phyloP scores from a whole-genome alignment of 495 filamentous ascomycete species.

The Platismatia glauca region DNA sequence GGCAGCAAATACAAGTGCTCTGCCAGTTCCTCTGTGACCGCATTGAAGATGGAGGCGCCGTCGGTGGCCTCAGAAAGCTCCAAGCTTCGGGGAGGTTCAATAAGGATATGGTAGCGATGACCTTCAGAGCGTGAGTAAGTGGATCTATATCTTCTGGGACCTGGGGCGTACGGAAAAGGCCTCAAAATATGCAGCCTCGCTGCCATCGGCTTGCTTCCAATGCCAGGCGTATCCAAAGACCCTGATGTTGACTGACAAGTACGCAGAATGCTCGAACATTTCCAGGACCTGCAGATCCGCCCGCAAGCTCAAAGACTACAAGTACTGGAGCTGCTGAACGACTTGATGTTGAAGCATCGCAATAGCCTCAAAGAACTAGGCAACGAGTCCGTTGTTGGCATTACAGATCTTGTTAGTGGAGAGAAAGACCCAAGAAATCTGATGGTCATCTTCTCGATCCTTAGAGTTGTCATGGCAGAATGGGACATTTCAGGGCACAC shows the following conservation, averaged over 20 bases:
- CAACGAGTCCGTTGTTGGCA: slow-evolving; percentile 50
- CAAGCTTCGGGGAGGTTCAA: slow-evolving; percentile 42
- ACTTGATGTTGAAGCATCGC: slow-evolving; percentile 56
- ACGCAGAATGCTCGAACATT: slow-evolving; percentile 40
- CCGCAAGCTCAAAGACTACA: slow-evolving; percentile 54
- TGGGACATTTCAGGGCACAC: slow-evolving; percentile 57
- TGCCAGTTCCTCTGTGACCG: slow-evolving; percentile 53
- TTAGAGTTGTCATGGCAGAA: slow-evolving; percentile 64
- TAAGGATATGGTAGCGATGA: slow-evolving; percentile 39
- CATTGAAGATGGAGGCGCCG: slow-evolving; percentile 50
- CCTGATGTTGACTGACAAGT: not conserved
- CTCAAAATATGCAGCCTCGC: not conserved
- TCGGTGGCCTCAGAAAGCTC: slow-evolving; percentile 40
- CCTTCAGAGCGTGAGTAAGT: slow-evolving; percentile 42
- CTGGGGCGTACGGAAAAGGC: not conserved
- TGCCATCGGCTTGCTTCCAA: not conserved
- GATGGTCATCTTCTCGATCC: slow-evolving; percentile 68
- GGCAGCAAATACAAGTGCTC: slow-evolving; percentile 57
- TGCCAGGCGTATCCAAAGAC: not conserved
- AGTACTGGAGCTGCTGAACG: slow-evolving; percentile 55
- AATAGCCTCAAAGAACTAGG: slow-evolving; percentile 47
- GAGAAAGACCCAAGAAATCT: slow-evolving; percentile 73
- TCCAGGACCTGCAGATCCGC: slow-evolving; percentile 52
- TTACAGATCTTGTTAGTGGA: slow-evolving; percentile 60
- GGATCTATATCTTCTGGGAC: slow-evolving; percentile 4